phyloP scores from a whole-genome alignment of 805 yeast genomes.

The Clavispora carvajalis region DNA sequence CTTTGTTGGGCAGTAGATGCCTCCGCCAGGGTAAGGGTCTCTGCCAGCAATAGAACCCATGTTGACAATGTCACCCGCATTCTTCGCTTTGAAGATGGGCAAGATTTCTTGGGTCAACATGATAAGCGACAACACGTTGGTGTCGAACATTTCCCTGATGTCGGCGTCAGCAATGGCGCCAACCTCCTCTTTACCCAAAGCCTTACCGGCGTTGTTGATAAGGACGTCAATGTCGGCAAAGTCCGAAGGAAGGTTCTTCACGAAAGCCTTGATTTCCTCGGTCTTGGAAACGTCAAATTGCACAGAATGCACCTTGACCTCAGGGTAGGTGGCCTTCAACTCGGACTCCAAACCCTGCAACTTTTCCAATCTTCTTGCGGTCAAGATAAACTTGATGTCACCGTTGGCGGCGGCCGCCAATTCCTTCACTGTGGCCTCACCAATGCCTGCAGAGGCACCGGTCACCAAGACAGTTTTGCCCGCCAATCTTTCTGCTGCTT shows the following conservation, averaged over 20 bases:
- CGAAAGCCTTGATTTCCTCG: slow-evolving; percentile 24
- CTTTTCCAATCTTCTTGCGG: slow-evolving; percentile 34
- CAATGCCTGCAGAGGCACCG: slow-evolving; percentile 97
- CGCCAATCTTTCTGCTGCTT: slow-evolving; percentile 36
- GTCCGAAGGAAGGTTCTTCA: slow-evolving; percentile 25
- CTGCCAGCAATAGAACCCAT: slow-evolving; percentile 36
- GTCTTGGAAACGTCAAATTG: slow-evolving; percentile 28
- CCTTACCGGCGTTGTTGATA: slow-evolving; percentile 38
- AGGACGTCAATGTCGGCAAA: slow-evolving; percentile 34
- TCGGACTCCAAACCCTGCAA: slow-evolving; percentile 21
- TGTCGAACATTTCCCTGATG: slow-evolving; percentile 31
- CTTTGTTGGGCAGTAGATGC: slow-evolving; percentile 35
- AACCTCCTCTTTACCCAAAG: slow-evolving; percentile 28
- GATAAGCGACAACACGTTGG: slow-evolving; percentile 34
- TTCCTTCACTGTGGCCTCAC: slow-evolving; percentile 85
- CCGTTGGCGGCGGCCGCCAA: slow-evolving; percentile 55
- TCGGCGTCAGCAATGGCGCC: slow-evolving; percentile 28
- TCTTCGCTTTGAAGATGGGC: slow-evolving; percentile 31
- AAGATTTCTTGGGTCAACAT: slow-evolving; percentile 33
- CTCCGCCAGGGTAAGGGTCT: slow-evolving; percentile 36
- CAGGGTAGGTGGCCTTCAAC: slow-evolving; percentile 20
- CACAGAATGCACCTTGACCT: slow-evolving; percentile 25
- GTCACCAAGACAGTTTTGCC: slow-evolving; percentile 41
- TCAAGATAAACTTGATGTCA: slow-evolving; percentile 29
- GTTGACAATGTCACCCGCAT: slow-evolving; percentile 34